Conservation (phyloP, 768 basidiomycete species). For the Inosperma sp. region DNA sequence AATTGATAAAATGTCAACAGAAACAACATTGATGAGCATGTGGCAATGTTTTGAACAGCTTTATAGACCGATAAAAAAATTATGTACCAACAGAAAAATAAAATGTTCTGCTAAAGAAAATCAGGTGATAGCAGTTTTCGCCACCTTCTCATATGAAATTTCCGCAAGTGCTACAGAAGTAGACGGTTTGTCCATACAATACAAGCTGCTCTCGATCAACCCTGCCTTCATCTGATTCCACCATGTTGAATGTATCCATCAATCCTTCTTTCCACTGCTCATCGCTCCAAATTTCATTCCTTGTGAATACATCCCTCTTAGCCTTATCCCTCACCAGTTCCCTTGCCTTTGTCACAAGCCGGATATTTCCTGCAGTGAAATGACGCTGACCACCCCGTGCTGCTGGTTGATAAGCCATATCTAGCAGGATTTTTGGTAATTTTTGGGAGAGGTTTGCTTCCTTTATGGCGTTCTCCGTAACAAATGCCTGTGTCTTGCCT, state of each 20-base stretch:
- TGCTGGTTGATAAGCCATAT: not conserved
- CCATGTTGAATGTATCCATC: not conserved
- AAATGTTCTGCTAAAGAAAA: too few species aligned
- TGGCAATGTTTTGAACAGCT: too few species aligned
- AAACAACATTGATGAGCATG: too few species aligned
- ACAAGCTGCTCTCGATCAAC: not conserved
- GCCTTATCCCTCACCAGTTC: not conserved
- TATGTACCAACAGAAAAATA: too few species aligned
- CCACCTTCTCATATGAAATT: not conserved
- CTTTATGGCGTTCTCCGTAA: not conserved
- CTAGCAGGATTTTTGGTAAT: not conserved
- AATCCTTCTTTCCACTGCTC: not conserved
- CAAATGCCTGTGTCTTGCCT: not conserved
- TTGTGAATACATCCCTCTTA: not conserved
- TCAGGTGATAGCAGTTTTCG: too few species aligned
- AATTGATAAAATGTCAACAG: too few species aligned
- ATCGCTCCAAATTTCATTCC: not conserved
- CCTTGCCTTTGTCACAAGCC: not conserved
- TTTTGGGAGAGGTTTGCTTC: not conserved
- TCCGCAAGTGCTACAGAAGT: not conserved
- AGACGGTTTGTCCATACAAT: not conserved
- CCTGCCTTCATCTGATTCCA: not conserved
- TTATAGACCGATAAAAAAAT: too few species aligned
- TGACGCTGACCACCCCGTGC: not conserved
- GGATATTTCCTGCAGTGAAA: not conserved